phyloP scores from a whole-genome alignment of 2,329 filamentous ascomycete species.

The Bipolaris bicolor region DNA sequence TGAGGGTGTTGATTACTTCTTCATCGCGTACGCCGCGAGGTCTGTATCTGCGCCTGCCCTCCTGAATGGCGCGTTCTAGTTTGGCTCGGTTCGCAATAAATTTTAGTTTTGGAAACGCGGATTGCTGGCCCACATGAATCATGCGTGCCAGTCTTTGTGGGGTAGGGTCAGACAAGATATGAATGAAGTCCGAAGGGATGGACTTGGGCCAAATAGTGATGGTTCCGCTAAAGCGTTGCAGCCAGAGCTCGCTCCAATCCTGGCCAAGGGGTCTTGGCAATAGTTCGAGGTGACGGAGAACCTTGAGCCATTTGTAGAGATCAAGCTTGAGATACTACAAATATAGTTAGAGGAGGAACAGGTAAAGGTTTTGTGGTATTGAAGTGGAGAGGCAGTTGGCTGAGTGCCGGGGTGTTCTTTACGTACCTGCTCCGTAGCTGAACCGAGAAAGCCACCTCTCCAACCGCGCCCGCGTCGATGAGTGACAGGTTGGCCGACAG shows the following conservation, averaged over 20 bases:
- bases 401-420: neutral
- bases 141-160: slow-evolving; percentile 78
- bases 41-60: slow-evolving; percentile 58
- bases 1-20: slow-evolving; percentile 49
- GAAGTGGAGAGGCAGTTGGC: neutral
- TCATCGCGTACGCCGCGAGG: slow-evolving; percentile 39
- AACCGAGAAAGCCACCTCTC: slow-evolving; percentile 93
- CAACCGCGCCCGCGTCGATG: slow-evolving; percentile 92
- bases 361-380: neutral
- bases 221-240: slow-evolving; percentile 92
- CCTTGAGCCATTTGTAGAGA: slow-evolving; percentile 96
- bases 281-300: slow-evolving; percentile 88
- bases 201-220: slow-evolving; percentile 96
- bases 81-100: slow-evolving; percentile 89
- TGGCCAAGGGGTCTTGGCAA: slow-evolving; percentile 89
- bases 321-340: slow-evolving; percentile 85
- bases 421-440: slow-evolving; percentile 75
- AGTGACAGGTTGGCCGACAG: slow-evolving; percentile 90
- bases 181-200: slow-evolving; percentile 76
- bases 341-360: neutral
- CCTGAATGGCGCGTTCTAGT: slow-evolving; percentile 72
- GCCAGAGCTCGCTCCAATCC: slow-evolving; percentile 96
- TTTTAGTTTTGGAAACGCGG: slow-evolving; percentile 87
- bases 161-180: slow-evolving; percentile 85
- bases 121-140: slow-evolving; percentile 89